These are phyloP conservation scores for Rosa persica DNA, from an alignment of 306 rosid genomes.

Conservation along the genomic window DNA sequence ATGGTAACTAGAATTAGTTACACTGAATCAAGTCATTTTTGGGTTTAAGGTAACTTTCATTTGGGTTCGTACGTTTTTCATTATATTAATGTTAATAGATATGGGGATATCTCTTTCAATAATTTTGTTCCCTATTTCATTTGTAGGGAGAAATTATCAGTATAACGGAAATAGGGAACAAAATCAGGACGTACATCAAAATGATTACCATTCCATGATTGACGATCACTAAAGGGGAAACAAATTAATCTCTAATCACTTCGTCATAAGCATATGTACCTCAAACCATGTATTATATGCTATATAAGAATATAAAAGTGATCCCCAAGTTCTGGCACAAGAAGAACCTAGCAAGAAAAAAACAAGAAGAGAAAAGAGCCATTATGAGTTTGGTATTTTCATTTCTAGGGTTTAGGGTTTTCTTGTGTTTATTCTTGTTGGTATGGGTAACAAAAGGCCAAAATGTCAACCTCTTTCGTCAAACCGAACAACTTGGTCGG, in stretches of 20 bases:
- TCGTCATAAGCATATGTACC: neutral
- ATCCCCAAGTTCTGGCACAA: neutral
- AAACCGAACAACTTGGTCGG: neutral
- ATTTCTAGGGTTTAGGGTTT: neutral
- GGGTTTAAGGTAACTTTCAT: neutral
- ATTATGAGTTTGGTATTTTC: conserved; percentile 5
- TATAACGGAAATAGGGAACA: neutral
- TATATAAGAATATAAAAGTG: conserved; percentile 7
- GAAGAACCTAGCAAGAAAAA: neutral
- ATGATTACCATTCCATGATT: conserved; percentile 6
- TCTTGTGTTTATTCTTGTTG: conserved; percentile 17
- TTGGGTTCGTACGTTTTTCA: neutral
- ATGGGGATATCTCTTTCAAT: neutral
- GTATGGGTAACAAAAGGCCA: conserved; percentile 15
- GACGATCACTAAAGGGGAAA: neutral
- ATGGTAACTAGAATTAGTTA: neutral
- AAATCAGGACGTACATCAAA: neutral
- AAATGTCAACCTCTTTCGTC: neutral
- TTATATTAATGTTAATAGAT: neutral
- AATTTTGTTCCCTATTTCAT: neutral
- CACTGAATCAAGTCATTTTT: neutral
- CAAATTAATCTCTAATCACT: neutral
- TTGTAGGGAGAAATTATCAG: neutral
- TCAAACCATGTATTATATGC: neutral
- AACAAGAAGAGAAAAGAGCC: neutral